Percentiles rank a stretch among this genome's conserved stretches.
phyloP scores from a whole-genome alignment of 495 filamentous ascomycete species.

The Annulohypoxylon nitens region DNA sequence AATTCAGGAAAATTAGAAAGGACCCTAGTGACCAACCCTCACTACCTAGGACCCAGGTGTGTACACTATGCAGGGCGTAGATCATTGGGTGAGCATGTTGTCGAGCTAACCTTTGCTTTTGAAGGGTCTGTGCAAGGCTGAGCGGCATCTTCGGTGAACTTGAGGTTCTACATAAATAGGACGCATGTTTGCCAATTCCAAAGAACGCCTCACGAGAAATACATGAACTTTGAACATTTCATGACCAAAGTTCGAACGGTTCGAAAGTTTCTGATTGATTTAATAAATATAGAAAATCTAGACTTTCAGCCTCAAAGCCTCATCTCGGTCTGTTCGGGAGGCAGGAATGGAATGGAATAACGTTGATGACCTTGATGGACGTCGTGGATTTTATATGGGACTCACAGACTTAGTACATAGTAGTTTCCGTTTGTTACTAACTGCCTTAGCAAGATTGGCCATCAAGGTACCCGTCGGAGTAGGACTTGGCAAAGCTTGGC shows the following conservation, averaged over 20 bases:
- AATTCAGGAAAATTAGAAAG: constrained; percentile 13
- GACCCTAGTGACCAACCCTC: constrained; percentile 12
- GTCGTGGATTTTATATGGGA: constrained; percentile 18
- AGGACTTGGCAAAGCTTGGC: constrained; percentile 42
- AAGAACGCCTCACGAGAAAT: neutral
- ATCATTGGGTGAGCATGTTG: constrained; percentile 6
- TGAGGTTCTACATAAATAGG: neutral
- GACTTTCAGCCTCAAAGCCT: constrained; percentile 34
- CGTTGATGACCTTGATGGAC: constrained; percentile 23
- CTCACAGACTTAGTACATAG: neutral
- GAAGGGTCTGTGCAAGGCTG: constrained; percentile 12
- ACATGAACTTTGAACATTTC: neutral
- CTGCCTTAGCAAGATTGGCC: constrained; percentile 32
- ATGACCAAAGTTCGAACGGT: neutral
- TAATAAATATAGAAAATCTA: constrained; percentile 7
- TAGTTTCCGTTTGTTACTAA: constrained; percentile 38
- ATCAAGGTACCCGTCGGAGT: constrained; percentile 42
- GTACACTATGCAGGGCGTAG: constrained; percentile 17
- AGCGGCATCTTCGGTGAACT: neutral
- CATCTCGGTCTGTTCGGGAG: constrained; percentile 1
- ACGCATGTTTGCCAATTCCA: neutral
- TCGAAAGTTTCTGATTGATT: neutral
- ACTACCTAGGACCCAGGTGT: constrained; percentile 1
- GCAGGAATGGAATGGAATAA: too few species aligned
- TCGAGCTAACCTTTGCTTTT: neutral